A percentile compares a stretch with the other conserved stretches of the same genome.
Conservation (phyloP, 139 green algal genomes). For the Diplosphaera chodatii region DNA sequence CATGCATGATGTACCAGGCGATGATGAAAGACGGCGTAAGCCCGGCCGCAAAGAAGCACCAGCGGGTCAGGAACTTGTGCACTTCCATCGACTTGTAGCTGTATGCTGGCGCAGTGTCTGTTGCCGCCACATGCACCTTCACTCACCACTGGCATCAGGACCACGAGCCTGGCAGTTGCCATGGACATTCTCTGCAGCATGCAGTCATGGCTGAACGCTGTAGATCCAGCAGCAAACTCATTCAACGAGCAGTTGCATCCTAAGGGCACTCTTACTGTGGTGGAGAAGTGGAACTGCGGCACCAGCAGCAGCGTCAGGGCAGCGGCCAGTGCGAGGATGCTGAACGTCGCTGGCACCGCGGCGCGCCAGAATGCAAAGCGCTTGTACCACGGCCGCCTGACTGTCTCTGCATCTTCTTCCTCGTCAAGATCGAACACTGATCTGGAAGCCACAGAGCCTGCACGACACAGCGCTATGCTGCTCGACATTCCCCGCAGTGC, state of each 20-base stretch:
- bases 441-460: background rate
- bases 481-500: no score
- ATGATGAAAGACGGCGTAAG: constrained; percentile 3
- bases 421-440: background rate
- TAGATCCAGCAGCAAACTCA: no score
- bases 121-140: background rate
- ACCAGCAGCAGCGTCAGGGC: background rate
- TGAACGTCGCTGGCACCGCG: background rate
- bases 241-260: no score
- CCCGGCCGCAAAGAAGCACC: constrained; percentile 14
- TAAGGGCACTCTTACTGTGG: no score
- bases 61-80: background rate
- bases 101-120: no score
- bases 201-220: no score
- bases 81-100: background rate
- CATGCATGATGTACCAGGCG: constrained; percentile 8
- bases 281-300: background rate
- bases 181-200: no score
- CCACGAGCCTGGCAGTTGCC: no score
- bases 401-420: background rate
- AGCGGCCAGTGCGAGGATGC: background rate
- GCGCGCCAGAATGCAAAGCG: background rate
- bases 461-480: no score
- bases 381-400: background rate
- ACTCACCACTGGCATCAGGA: no score